A percentile compares a stretch with the other conserved stretches of the same genome.
These are phyloP conservation scores for Terfezia boudieri DNA, from an alignment of 495 filamentous ascomycete genomes.

Conservation along the genomic window DNA sequence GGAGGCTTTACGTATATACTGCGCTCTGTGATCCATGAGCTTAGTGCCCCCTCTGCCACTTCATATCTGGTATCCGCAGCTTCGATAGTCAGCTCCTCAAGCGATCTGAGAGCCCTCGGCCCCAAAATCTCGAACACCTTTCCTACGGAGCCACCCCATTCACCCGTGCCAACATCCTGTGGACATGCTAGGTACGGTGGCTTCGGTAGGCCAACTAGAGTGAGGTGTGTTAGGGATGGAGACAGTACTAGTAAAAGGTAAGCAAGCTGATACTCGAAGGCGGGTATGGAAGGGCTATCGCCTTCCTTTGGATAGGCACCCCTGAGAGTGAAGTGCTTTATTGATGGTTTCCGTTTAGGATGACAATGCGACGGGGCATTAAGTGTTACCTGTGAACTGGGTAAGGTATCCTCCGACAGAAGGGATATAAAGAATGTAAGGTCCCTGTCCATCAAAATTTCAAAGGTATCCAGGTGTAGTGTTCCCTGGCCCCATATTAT, in stretches of 20 bases:
- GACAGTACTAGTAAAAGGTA: background rate
- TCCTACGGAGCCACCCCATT: background rate
- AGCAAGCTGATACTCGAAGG: background rate
- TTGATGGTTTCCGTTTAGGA: background rate
- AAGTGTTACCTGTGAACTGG: background rate
- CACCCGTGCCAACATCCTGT: conserved; percentile 1
- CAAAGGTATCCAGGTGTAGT: background rate
- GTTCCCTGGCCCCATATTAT: background rate
- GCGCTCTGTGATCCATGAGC: background rate
- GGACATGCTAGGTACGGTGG: background rate
- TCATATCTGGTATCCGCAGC: background rate
- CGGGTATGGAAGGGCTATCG: background rate
- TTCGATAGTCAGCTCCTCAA: background rate
- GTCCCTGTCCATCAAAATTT: background rate
- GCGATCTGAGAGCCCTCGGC: background rate
- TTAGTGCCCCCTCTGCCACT: background rate
- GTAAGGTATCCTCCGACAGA: background rate
- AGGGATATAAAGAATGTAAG: background rate
- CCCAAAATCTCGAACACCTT: background rate
- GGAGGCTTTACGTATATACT: background rate
- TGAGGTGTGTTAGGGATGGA: background rate
- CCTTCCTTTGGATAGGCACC: background rate
- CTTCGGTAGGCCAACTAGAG: background rate
- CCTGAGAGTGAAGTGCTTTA: background rate
- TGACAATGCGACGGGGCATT: background rate